Evolutionary conservation across 1,284 basidiomycete genomes (phyloP).

Genomic region (Cystobasidium sp.): DNA sequence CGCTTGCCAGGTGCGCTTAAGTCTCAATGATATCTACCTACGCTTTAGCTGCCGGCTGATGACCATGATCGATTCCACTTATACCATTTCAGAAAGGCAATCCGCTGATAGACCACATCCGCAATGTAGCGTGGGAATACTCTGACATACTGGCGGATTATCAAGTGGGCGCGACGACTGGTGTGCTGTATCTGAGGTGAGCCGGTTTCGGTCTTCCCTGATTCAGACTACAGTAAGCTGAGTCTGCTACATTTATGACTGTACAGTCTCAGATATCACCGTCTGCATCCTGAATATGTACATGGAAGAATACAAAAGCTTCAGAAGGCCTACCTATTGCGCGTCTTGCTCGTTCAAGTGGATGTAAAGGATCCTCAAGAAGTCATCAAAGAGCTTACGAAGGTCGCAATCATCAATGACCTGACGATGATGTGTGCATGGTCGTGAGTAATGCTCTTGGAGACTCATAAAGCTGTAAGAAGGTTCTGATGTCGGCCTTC

Average conservation of each 20-base stretch:
- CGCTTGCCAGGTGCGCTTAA: conserved; percentile 63
- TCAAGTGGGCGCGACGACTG: conserved; percentile 91
- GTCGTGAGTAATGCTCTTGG: conserved; percentile 66
- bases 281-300: conserved; percentile 96
- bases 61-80: conserved; percentile 15
- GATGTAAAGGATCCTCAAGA: conserved; percentile 92
- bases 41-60: not conserved
- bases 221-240: not conserved
- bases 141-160: conserved; percentile 92
- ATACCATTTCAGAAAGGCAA: conserved; percentile 73
- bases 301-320: conserved; percentile 86
- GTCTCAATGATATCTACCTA: not conserved
- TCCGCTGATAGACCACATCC: conserved; percentile 79
- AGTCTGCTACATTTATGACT: not conserved
- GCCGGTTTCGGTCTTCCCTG: conserved; percentile 43
- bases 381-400: conserved; percentile 88
- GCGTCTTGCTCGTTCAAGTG: conserved; percentile 87
- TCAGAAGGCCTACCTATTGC: conserved; percentile 75
- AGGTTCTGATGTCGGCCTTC: no score
- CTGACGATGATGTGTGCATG: conserved; percentile 91
- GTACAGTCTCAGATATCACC: conserved; percentile 85
- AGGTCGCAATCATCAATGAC: conserved; percentile 87
- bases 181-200: conserved; percentile 87
- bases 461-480: not conserved
- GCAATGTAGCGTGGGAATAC: conserved; percentile 90